Base-by-base conservation (phyloP, 169 alveolate genomes). In the Eimeria acervulina region DNA sequence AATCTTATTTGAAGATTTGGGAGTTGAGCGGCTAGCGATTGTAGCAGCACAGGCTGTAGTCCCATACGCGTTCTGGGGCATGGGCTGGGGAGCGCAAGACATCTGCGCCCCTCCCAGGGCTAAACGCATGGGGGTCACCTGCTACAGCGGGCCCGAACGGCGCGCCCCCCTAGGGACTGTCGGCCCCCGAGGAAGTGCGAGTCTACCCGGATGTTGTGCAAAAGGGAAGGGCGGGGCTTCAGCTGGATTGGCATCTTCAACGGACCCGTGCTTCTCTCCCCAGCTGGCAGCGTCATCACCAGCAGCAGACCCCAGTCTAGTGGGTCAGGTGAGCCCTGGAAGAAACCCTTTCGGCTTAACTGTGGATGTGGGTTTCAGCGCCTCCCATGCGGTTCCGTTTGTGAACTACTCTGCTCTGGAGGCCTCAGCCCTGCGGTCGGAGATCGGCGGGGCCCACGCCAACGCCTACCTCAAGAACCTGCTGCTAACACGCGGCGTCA, bases 291-390 rank as follows among this genome's bases (percentile, higher is more conserved):
- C 94, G 3, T 15, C 84, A 63, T 52, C 94, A 59, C 68, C 85
- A 40, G 42, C 94, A 88, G 40, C 81, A 42, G 94, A 59, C 44
- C 72, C 42, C 44, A 38, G 85, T 23, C 4, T 36, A 36, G 68
- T n/a, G 68, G 94, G 94, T 4, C 85, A 88, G 80, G 94, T 63
- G 70, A 88, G 85, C 81, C 72, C 94, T 40, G 94, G 92, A 36
- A 44, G 97, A 59, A 95, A 96, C 44, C 94, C 97, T n/a, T 97
- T 98, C 83, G 97, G 98, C 52, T 95, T 98, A 36, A 98, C 97
- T 36, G 96, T 98, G n/a, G 99, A 98, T 70, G 97, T 97, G n/a
- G 99, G 99, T 3, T 98, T 96, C 95, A 97, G 98, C 85, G 96
- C 97, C 59, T 95, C 98, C 36, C 98, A 97, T 85, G 95, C 97